Conservation (phyloP, 1,139 yeast genomes). For the Zhuliangozyma blackwelliae region DNA sequence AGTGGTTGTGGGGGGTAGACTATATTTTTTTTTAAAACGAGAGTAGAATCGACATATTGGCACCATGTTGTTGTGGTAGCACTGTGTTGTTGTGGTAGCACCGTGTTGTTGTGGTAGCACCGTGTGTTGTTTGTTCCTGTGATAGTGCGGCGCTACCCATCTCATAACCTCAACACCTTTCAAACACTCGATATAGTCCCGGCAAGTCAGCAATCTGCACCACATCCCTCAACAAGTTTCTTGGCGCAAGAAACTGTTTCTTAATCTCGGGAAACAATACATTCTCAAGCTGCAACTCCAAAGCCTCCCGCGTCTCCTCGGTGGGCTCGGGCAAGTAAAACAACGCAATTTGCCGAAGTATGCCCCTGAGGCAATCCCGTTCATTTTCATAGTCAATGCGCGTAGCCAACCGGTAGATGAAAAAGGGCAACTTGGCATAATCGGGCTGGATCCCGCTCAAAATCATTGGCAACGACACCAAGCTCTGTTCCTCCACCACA, state of each 20-base stretch:
- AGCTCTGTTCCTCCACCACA: constrained; percentile 24
- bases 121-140: too few species aligned
- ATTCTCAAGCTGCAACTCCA: constrained; percentile 46
- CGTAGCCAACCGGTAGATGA: constrained; percentile 58
- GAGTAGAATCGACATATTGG: too few species aligned
- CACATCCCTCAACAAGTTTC: constrained; percentile 46
- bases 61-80: too few species aligned
- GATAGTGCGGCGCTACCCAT: too few species aligned
- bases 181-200: constrained; percentile 86
- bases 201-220: constrained; percentile 90
- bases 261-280: constrained; percentile 65
- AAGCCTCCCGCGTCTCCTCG: constrained; percentile 15
- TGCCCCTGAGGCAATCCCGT: constrained; percentile 57
- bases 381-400: constrained; percentile 66
- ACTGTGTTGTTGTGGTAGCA: too few species aligned
- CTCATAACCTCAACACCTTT: constrained; percentile 56
- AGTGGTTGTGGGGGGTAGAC: too few species aligned
- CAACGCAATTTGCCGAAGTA: constrained; percentile 65
- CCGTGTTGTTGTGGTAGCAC: too few species aligned
- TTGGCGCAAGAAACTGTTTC: constrained; percentile 63
- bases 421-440: constrained; percentile 59
- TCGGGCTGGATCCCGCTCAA: constrained; percentile 61
- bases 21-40: too few species aligned
- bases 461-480: constrained; percentile 63
- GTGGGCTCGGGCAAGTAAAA: constrained; percentile 68